These are phyloP conservation scores for Agaricales sp. DNA, from an alignment of 1,284 basidiomycete genomes.

Conservation along the genomic window DNA sequence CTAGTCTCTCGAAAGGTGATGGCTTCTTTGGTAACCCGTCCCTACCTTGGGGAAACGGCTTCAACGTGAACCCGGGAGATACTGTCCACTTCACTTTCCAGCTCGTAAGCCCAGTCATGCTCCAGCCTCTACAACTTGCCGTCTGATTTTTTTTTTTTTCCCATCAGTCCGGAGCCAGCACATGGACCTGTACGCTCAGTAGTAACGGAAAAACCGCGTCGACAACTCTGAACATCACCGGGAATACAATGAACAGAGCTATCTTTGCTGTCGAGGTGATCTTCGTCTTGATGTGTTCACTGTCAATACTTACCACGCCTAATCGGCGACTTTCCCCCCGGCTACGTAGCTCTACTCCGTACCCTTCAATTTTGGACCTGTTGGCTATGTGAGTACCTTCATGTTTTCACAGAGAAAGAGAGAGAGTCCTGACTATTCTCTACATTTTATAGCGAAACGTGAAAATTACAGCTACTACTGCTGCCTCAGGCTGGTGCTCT, in stretches of 20 bases:
- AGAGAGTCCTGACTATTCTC: no score
- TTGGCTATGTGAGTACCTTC: conserved; percentile 14
- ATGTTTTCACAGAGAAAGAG: no score
- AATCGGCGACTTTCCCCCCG: no score
- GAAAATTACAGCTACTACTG: conserved; percentile 17
- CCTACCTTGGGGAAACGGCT: conserved; percentile 20
- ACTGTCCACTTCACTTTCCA: conserved; percentile 20
- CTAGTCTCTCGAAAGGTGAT: conserved; percentile 7
- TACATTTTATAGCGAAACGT: conserved; percentile 15
- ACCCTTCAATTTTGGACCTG: conserved; percentile 19
- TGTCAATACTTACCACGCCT: no score
- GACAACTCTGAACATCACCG: conserved; percentile 18
- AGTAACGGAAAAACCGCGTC: conserved; percentile 16
- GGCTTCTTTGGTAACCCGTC: conserved; percentile 19
- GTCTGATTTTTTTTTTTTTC: not conserved
- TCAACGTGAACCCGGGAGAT: conserved; percentile 21
- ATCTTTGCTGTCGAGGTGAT: conserved; percentile 17
- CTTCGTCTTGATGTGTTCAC: not conserved
- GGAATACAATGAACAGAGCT: conserved; percentile 19
- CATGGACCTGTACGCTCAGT: conserved; percentile 20
- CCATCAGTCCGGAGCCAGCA: conserved; percentile 11
- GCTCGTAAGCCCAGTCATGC: conserved; percentile 9
- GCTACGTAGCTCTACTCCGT: conserved; percentile 16
- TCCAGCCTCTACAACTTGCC: not conserved
- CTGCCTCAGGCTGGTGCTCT: conserved; percentile 18